Evolutionary conservation across 2,329 filamentous ascomycete genomes (phyloP).

Genomic region (Colletotrichum chrysophilum): DNA sequence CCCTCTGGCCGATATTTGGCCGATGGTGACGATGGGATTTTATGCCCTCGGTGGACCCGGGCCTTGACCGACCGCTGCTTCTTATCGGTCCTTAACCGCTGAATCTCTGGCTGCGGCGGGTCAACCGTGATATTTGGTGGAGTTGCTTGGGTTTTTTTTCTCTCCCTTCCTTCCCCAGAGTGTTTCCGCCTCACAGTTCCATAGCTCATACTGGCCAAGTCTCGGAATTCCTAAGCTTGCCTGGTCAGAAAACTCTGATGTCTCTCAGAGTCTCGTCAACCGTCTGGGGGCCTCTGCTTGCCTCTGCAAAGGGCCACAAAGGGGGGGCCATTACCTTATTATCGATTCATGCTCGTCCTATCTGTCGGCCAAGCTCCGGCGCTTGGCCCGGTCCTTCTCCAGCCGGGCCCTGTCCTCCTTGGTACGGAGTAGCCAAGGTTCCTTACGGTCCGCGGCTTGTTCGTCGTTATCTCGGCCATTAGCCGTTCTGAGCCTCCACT

Average conservation of each 20-base stretch:
- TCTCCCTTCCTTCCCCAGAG: not conserved
- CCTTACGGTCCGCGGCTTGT: conserved; percentile 1
- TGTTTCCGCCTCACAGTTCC: not conserved
- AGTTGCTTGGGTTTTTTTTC: conserved; percentile 13
- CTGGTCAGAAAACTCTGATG: not conserved
- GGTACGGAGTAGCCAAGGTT: not conserved
- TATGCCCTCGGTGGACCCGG: conserved; percentile 20
- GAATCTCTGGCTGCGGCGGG: conserved; percentile 15
- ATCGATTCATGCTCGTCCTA: conserved; percentile 20
- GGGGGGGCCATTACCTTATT: conserved; percentile 2
- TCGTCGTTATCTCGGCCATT: conserved; percentile 20
- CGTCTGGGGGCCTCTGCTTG: not conserved
- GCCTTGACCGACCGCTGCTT: conserved; percentile 14
- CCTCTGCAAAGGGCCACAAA: not conserved
- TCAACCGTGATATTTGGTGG: conserved; percentile 4
- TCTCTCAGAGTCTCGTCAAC: not conserved
- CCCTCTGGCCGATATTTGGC: conserved; percentile 23
- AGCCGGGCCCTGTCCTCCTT: not conserved
- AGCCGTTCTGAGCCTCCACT: conserved; percentile 17
- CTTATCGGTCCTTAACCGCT: conserved; percentile 24
- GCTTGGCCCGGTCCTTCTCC: conserved; percentile 2
- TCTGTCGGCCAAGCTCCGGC: conserved; percentile 21
- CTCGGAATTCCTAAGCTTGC: not conserved
- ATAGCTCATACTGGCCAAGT: not conserved
- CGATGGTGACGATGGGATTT: conserved; percentile 17